A percentile compares a stretch with the other conserved stretches of the same genome.
Evolutionary conservation across 2,329 filamentous ascomycete genomes (phyloP).

Genomic region (Proliferodiscus dingleyae): DNA sequence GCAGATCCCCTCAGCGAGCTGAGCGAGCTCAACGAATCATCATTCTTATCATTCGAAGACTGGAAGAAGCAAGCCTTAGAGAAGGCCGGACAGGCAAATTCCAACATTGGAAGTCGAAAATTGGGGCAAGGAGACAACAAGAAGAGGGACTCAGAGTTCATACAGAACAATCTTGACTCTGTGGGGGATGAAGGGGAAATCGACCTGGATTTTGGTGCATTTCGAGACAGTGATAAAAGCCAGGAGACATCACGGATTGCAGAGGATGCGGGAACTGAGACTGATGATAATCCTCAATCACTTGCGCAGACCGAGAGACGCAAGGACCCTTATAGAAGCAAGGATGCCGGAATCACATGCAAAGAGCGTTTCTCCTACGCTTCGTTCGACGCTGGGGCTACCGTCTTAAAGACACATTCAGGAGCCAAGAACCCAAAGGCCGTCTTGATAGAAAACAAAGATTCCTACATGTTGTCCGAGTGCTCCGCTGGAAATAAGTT

Average conservation of each 20-base stretch:
- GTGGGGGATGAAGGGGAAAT: slow-evolving; percentile 89
- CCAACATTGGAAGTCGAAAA: slow-evolving; percentile 55
- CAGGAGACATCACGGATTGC: slow-evolving; percentile 12
- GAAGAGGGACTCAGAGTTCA: slow-evolving; percentile 47
- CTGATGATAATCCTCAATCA: slow-evolving; percentile 25
- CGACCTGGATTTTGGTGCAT: slow-evolving; percentile 63
- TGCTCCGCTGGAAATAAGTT: slow-evolving; percentile 87
- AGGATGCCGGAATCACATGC: slow-evolving; percentile 94
- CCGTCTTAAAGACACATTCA: slow-evolving; percentile 81
- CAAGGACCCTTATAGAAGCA: slow-evolving; percentile 56
- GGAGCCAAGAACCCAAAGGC: slow-evolving; percentile 84
- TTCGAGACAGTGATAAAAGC: slow-evolving; percentile 38
- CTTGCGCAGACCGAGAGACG: slow-evolving; percentile 21
- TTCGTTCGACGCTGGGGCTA: slow-evolving; percentile 94
- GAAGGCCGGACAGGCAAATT: slow-evolving; percentile 74
- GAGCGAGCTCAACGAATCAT: slow-evolving; percentile 48
- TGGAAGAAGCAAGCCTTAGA: slow-evolving; percentile 95
- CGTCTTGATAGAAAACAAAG: slow-evolving; percentile 92
- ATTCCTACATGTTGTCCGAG: slow-evolving; percentile 95
- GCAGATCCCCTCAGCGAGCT: slow-evolving; percentile 17
- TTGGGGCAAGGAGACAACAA: slow-evolving; percentile 43
- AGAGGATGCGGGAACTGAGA: slow-evolving; percentile 18
- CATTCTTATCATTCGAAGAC: slow-evolving; percentile 95
- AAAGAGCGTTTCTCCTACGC: slow-evolving; percentile 98
- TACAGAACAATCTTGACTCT: slow-evolving; percentile 67